A percentile compares a stretch with the other conserved stretches of the same genome.
Evolutionary conservation across 139 green algal genomes (phyloP).

Genomic region (Yamagishiella unicocca): DNA sequence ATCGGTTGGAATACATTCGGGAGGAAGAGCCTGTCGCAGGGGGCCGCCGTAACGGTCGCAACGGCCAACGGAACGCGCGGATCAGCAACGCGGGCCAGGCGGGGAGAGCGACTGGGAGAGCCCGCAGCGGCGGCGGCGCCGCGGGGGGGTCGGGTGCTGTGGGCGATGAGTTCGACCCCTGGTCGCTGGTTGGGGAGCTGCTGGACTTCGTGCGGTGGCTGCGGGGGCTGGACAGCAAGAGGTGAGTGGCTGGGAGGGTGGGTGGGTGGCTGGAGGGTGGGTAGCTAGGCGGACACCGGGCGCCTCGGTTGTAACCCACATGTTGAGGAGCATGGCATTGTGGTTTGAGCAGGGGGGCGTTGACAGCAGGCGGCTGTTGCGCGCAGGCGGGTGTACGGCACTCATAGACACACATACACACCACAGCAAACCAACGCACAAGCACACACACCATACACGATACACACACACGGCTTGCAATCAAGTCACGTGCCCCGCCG

Average conservation of each 20-base stretch:
- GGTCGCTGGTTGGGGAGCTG: neutral
- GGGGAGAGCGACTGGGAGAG: neutral
- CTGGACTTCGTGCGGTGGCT: constrained; percentile 11
- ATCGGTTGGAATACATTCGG: neutral
- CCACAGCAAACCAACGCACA: no score
- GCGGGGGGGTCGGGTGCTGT: neutral
- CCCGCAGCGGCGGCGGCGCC: neutral
- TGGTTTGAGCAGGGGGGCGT: no score
- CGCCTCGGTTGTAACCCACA: no score
- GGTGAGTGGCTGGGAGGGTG: neutral
- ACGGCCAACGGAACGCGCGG: neutral
- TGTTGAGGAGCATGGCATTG: no score
- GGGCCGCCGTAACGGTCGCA: neutral
- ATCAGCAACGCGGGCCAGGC: neutral
- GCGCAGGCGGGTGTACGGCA: no score
- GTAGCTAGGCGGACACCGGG: no score
- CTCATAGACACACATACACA: no score
- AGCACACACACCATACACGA: no score
- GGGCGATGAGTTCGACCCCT: neutral
- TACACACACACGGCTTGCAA: no score
- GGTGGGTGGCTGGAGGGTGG: no score
- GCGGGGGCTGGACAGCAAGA: neutral
- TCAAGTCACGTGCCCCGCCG: no score
- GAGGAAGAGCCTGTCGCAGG: neutral
- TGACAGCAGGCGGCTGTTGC: no score